phyloP scores from a whole-genome alignment of 345 rosid species.

The Turritis glabra region DNA sequence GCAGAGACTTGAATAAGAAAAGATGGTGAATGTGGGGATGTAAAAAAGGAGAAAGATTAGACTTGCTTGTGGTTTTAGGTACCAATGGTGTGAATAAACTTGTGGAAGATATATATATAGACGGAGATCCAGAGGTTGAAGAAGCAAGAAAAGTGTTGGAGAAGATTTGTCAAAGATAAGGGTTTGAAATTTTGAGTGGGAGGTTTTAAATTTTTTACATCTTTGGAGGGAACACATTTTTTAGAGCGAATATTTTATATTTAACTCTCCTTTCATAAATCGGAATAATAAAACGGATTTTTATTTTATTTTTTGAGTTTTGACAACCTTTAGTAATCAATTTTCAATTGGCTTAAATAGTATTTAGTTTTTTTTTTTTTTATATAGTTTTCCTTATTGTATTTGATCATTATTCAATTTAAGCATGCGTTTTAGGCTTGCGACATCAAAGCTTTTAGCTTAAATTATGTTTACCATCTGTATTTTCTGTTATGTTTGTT shows the following conservation, averaged over 20 bases:
- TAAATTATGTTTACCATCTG: no score
- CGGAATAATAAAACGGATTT: no score
- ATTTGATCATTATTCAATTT: no score
- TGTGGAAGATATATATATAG: slow-evolving; percentile 8
- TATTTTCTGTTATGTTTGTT: no score
- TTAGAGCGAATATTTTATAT: neutral
- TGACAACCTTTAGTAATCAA: no score
- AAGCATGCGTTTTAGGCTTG: no score
- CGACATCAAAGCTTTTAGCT: no score
- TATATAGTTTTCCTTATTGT: no score
- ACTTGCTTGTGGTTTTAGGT: neutral
- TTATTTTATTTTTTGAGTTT: no score
- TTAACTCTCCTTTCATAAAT: no score
- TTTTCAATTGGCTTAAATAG: no score
- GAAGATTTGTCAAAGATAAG: slow-evolving; percentile 39
- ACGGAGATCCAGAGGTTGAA: slow-evolving; percentile 25
- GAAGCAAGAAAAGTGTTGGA: slow-evolving; percentile 26
- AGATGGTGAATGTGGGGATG: neutral
- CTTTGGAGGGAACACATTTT: slow-evolving; percentile 36
- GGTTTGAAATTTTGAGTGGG: neutral
- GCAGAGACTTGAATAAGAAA: neutral
- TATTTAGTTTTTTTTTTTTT: no score
- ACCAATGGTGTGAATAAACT: neutral
- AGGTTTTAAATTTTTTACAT: neutral
- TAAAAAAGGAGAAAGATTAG: neutral